Base-by-base conservation (phyloP, 2,329 filamentous ascomycete species). In the Penicillium griseofulvum region DNA sequence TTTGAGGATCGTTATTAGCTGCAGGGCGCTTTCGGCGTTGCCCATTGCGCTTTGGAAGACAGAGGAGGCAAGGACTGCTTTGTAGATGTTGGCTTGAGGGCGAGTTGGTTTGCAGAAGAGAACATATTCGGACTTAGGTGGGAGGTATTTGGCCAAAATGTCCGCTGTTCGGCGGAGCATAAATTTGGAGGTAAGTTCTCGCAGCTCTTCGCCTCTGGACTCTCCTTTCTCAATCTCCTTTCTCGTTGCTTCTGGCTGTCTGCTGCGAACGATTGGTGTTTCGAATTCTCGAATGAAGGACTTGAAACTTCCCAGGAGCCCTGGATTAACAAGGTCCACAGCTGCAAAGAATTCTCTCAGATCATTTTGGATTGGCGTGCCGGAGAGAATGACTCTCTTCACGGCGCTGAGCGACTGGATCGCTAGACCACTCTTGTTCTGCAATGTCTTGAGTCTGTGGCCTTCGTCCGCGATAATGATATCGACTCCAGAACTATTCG, bases 381-480 rank as follows among this genome's bases (percentile, higher is more conserved):
- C 86, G 1, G 85, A 87, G 4, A 88, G 73, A 52, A 88, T 86
- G 54, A 88, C 75, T 46, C 85, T 76, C 54, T 83, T 78, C 43
- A 82, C 76, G 2, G 86, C 86, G 61, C 83, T 84, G 17, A 88
- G 72, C 2, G 83, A 81, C 62, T 85, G 83, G 58, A 88, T 88
- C 2, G 86, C 86, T 55, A 81, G 78, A 29, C 85, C 85, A 33
- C 83, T 83, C 67, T 88, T 88, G 70, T 88, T 88, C 66, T 86
- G 84, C 9, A 85, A 81, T 0, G 85, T 87, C 71, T 88, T 88
- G 37, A 88, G 73, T 44, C 86, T 76, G 65, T 88, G 86, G 0
- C 86, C 85, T 71, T 88, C 86, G 63, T 88, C 86, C n/a, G 84
- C 84, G 62, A 88, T 83, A 52, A 88, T 81, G 53, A 88, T 87